Conservation (phyloP, 495 filamentous ascomycete species). For the Neurospora sp. region DNA sequence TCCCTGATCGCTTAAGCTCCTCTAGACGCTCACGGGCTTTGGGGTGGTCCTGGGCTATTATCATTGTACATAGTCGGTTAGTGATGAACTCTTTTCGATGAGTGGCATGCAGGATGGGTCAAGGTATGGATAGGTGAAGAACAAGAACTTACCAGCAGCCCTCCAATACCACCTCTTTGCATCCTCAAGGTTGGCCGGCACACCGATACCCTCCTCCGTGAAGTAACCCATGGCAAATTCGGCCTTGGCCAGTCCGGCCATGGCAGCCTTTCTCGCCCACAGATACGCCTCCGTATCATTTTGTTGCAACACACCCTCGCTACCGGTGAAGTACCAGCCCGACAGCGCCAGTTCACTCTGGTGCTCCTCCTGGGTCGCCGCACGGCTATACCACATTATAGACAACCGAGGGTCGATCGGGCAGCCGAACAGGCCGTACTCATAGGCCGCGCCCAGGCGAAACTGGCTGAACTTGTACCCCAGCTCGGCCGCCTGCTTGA, state of each 20-base stretch:
- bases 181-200: conserved; percentile 75
- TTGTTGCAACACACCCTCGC: conserved; percentile 77
- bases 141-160: conserved; percentile 72
- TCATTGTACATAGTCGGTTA: conserved; percentile 12
- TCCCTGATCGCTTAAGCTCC: conserved; percentile 75
- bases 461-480: conserved; percentile 96
- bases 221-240: conserved; percentile 99
- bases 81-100: not conserved
- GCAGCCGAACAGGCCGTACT: conserved; percentile 78
- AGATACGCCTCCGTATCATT: conserved; percentile 95
- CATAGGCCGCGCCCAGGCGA: conserved; percentile 74
- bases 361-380: conserved; percentile 89
- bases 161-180: conserved; percentile 98
- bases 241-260: conserved; percentile 75
- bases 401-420: conserved; percentile 70
- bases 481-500: conserved; percentile 77
- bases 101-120: not conserved
- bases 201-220: conserved; percentile 91
- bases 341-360: conserved; percentile 85
- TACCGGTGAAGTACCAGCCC: conserved; percentile 94
- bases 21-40: conserved; percentile 88
- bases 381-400: conserved; percentile 88
- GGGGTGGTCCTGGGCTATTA: conserved; percentile 79
- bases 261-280: conserved; percentile 89
- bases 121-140: not conserved